A percentile compares a stretch with the other conserved stretches of the same genome.
These are phyloP conservation scores for Trichoderma gamsii DNA, from an alignment of 495 filamentous ascomycete genomes.

Conservation along the genomic window DNA sequence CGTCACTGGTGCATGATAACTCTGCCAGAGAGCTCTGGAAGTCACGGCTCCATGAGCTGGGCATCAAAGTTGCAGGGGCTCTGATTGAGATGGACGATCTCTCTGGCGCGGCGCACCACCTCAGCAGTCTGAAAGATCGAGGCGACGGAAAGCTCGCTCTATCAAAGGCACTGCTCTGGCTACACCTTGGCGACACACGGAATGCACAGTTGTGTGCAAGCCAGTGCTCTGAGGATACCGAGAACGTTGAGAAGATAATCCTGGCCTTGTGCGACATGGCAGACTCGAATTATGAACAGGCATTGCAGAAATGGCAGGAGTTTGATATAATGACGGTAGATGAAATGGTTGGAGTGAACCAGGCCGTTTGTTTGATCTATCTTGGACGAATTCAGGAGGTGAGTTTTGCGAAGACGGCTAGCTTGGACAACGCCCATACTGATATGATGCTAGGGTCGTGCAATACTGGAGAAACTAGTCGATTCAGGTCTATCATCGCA, in stretches of 20 bases:
- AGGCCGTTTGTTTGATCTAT: conserved; percentile 78
- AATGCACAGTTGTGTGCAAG: conserved; percentile 52
- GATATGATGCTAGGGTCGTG: conserved; percentile 44
- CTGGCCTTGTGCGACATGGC: conserved; percentile 67
- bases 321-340: conserved; percentile 42
- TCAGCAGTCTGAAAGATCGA: conserved; percentile 41
- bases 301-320: conserved; percentile 56
- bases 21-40: conserved; percentile 58
- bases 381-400: conserved; percentile 70
- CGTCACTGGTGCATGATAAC: conserved; percentile 31
- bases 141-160: conserved; percentile 32
- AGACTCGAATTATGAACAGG: conserved; percentile 63
- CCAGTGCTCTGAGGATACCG: conserved; percentile 23
- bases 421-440: conserved; percentile 18
- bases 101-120: conserved; percentile 62
- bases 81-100: conserved; percentile 90
- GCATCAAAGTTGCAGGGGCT: conserved; percentile 69
- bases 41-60: conserved; percentile 62
- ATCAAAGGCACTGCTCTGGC: conserved; percentile 58
- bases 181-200: conserved; percentile 69
- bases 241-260: conserved; percentile 39
- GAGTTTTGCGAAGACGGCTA: conserved; percentile 20
- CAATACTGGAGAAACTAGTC: conserved; percentile 57
- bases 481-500: conserved; percentile 57
- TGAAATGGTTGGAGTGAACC: conserved; percentile 67